Evolutionary conservation across 2,329 filamentous ascomycete species (phyloP).

Genomic region (Pseudonectria buxi): DNA sequence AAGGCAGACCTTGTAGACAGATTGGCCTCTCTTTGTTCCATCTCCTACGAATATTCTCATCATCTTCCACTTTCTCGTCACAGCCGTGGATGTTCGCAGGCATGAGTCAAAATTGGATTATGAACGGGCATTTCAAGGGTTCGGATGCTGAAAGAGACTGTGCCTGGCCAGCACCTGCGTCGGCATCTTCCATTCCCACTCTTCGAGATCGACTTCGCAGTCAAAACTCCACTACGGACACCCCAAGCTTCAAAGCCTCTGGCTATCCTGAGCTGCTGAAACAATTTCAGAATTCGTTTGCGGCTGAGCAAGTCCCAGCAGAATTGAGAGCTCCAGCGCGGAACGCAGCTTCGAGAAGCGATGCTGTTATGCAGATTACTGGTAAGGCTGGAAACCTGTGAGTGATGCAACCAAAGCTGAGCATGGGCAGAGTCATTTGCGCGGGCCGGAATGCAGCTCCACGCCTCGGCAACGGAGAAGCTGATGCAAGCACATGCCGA

Average conservation of each 20-base stretch:
- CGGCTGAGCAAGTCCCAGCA: not conserved
- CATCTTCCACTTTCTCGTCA: not conserved
- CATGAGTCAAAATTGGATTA: too few species aligned
- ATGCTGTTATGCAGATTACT: conserved; percentile 11
- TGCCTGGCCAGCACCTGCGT: not conserved
- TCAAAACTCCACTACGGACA: conserved; percentile 7
- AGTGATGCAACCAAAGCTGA: not conserved
- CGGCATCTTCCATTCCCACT: conserved; percentile 13
- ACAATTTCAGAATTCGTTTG: conserved; percentile 19
- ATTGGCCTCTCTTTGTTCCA: not conserved
- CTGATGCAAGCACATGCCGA: conserved; percentile 17
- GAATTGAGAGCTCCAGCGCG: not conserved
- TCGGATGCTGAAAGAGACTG: not conserved
- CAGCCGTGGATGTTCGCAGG: too few species aligned
- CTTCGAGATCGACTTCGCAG: conserved; percentile 24
- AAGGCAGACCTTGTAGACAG: too few species aligned
- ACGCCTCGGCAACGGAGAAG: conserved; percentile 11
- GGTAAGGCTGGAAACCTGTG: conserved; percentile 5
- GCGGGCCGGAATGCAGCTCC: conserved; percentile 14
- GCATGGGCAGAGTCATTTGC: conserved; percentile 16
- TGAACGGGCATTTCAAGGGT: too few species aligned
- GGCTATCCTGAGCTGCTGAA: conserved; percentile 14
- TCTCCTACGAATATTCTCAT: not conserved
- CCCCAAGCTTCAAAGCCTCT: conserved; percentile 1
- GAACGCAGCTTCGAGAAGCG: not conserved